Evolutionary conservation across 2,329 filamentous ascomycete genomes (phyloP), one percentile per base, ranked within the genome.

Genomic region (Colletotrichum sp.): DNA sequence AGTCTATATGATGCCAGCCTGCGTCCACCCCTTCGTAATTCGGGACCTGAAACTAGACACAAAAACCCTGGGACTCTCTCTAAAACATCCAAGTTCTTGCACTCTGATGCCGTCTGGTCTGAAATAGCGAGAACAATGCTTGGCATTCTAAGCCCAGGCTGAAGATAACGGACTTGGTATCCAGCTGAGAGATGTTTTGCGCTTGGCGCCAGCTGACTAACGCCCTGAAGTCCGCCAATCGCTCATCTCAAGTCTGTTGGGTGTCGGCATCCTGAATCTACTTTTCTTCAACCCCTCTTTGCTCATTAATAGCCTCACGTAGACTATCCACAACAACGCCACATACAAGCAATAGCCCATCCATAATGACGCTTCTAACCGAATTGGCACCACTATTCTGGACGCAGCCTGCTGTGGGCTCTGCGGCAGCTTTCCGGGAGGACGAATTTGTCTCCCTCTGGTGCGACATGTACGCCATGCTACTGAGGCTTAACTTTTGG

Each of bases 401-500:
- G 62, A 60, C n/a, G 43, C 61, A 61, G 36, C 70, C 70, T 21
- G 70, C 60, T 21, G 52, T 8, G 26, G 71, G 32, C 43, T 56
- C 26, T 15, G 30, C 71, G 2, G 7, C 26, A 30, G 71, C 71
- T 6, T 73, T 69, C 3, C 3, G 16, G 30, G 71, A 69, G 65
- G 71, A 73, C 30, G 65, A 73, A 21, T 69, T 73, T 12, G 71
- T 73, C 55, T 24, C 71, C 28, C 71, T 73, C 12, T 73, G 71
- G 71, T 61, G 9, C 38, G 65, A 73, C 7, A 64, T 68, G n/a
- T 69, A 73, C 65, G 34, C 56, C 28, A 34, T 69, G 5, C n/a
- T 73, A 21, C 10, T 69, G 21, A 73, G 36, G 56, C 34, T 73
- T 15, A 56, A 66, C 12, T 66, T 67, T 21, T 73, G 64, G 32